These are phyloP conservation scores for Eucalyptus shirleyi DNA, from an alignment of 345 rosid genomes.

Conservation along the genomic window DNA sequence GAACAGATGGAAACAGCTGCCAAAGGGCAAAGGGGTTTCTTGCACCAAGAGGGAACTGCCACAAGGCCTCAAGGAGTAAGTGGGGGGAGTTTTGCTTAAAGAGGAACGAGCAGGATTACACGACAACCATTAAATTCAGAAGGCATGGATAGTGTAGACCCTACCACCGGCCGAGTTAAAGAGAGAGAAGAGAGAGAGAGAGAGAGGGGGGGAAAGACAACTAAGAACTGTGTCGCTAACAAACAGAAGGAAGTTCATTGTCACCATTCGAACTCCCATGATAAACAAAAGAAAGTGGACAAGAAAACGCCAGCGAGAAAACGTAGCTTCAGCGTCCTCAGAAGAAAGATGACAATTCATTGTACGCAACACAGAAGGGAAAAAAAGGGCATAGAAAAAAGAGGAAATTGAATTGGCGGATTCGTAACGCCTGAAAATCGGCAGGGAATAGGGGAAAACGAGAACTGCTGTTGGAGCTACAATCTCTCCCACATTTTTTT, in stretches of 20 bases:
- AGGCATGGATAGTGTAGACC: conserved; percentile 30
- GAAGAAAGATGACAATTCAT: neutral
- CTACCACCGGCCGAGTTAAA: neutral
- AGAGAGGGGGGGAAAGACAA: neutral
- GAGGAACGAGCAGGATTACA: conserved; percentile 14
- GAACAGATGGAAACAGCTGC: neutral
- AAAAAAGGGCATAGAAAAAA: neutral
- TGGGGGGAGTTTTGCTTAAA: conserved; percentile 28
- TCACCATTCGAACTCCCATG: neutral
- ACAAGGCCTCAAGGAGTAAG: conserved; percentile 24
- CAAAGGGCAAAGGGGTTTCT: neutral
- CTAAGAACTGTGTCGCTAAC: neutral
- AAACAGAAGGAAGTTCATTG: conserved; percentile 4
- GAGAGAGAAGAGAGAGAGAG: neutral
- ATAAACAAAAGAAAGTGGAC: neutral
- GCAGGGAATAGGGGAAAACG: neutral
- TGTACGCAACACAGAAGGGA: conserved; percentile 3
- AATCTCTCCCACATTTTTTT: neutral
- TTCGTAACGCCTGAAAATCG: neutral
- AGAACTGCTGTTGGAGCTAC: neutral
- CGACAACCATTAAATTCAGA: conserved; percentile 21
- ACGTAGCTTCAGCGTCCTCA: neutral
- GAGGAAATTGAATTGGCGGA: neutral
- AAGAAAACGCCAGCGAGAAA: neutral
- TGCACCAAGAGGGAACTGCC: conserved; percentile 8